Percentiles rank a stretch among this genome's conserved stretches.
Evolutionary conservation across 164 flowering plant genomes (phyloP).

Genomic region (Magnolia changhungtana): DNA sequence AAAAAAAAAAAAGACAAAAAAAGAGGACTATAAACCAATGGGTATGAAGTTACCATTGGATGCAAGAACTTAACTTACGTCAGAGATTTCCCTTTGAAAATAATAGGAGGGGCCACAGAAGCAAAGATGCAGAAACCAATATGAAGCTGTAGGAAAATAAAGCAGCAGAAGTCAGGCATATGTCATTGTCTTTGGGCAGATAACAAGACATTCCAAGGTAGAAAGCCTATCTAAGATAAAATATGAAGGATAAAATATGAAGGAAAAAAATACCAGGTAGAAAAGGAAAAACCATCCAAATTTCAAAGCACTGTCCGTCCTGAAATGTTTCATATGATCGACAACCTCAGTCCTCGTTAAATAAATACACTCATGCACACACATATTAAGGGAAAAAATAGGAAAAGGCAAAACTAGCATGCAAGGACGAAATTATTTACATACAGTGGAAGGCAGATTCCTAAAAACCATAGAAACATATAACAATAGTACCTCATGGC

Average conservation of each 20-base stretch:
- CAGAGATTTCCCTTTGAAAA: slow-evolving; percentile 86
- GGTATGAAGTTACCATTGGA: too few species aligned
- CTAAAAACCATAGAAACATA: background rate
- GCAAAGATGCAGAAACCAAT: slow-evolving; percentile 79
- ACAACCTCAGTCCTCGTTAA: too few species aligned
- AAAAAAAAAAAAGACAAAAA: too few species aligned
- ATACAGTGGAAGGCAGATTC: background rate
- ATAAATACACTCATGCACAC: too few species aligned
- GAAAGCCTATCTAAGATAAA: background rate
- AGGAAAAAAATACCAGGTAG: slow-evolving; percentile 47
- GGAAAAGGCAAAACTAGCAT: background rate
- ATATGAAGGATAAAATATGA: background rate
- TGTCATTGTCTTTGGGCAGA: background rate
- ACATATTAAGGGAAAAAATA: background rate
- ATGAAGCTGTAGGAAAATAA: slow-evolving; percentile 54
- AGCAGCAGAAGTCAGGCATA: slow-evolving; percentile 6
- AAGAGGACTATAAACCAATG: too few species aligned
- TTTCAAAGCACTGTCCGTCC: slow-evolving; percentile 90
- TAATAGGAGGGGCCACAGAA: slow-evolving; percentile 86
- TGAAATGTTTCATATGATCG: slow-evolving; percentile 26
- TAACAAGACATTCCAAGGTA: background rate
- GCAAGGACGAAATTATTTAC: background rate
- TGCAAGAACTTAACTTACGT: slow-evolving; percentile 47
- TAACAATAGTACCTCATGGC: slow-evolving; percentile 71
- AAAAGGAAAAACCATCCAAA: slow-evolving; percentile 82